Evolutionary conservation across 2,329 filamentous ascomycete species (phyloP), one percentile per base, ranked within the genome.

Genomic region (Teratosphaeriaceae sp.): DNA sequence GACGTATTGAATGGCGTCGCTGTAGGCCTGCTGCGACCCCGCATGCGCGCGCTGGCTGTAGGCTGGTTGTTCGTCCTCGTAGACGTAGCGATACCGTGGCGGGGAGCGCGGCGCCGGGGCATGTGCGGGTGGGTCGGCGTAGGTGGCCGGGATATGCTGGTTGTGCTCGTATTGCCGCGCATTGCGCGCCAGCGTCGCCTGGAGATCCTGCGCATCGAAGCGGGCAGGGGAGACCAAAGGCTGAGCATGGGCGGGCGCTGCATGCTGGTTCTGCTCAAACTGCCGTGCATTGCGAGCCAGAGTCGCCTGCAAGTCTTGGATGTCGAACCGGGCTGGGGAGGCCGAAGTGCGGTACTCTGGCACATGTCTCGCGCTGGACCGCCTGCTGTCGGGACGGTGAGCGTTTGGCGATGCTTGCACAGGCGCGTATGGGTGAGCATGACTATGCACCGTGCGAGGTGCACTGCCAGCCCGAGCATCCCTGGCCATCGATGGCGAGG

Each of bases 61-160:
- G 27, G 46, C 35, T 24, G 40, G 38, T 18, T 41, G 26, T 24
- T 50, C 52, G 13, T 50, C 45, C 39, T 56, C 53, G 43, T 58
- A 53, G 12, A 52, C 45, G 13, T 50, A 47, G 8, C 51, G 50
- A 43, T 56, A 57, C 20, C 51, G 47, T 7, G 51, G 50, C 3
- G 49, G 46, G 11, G 55, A 51, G n/a, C 31, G 38, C 15, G 21
- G 35, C 15, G 11, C 8, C 13, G 15, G 21, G 4, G 19, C 7
- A 5, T 35, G 23, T 16, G 33, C 38, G 4, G 44, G 31, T 6
- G 46, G 42, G 30, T 52, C 51, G 11, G 42, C 37, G 34, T 49
- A 50, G n/a, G 48, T 39, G 21, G 44, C 38, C 5, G n/a, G 34
- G 9, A 34, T 13, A 12, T 48, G 49, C 22, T 53, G 50, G 36